Base-by-base conservation (phyloP, 495 filamentous ascomycete genomes). In the Margaritispora aquatica region DNA sequence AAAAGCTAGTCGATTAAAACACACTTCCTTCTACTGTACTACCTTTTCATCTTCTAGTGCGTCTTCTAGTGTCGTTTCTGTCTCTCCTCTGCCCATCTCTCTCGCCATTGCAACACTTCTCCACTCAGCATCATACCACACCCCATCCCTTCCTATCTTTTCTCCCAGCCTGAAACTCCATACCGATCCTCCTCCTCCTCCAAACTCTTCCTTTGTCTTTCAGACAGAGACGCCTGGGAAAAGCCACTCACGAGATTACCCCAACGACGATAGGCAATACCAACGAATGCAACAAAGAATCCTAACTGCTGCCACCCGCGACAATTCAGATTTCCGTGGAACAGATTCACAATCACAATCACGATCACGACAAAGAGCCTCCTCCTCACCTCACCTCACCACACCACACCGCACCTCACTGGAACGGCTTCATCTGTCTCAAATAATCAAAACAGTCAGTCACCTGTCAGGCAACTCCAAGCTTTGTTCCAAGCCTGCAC, bases 211-310 rank as follows among this genome's bases (percentile, higher is more conserved):
- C 38, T 57, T 51, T 46, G 10, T n/a, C 47, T 24, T 50, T 26
- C 20, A 21, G 24, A 53, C 19, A 31, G n/a, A 36, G 31, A 19
- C 27, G 31, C 15, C 26, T 36, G 22, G n/a, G 34, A 23, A 57
- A 62, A 62, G 60, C 60, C 60, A 62, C 60, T 58, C 60, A 62
- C 60, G 60, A 62, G 60, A 62, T 55, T 23, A 58, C 29, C n/a
- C n/a, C n/a, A n/a, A n/a, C 19, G 24, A 57, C 41, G 49, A 13
- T 26, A 21, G 23, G 27, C 36, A 19, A 29, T 36, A 47, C 23
- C 29, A 7, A n/a, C n/a, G n/a, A n/a, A n/a, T n/a, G 11, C 47
- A 9, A 23, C 47, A 10, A 24, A 57, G 34, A 23, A 41, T n/a
- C n/a, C n/a, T 22, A n/a, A n/a, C 10, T 44, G 1, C 31, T 26